phyloP scores from a whole-genome alignment of 306 rosid species.

The cucumber (Cucumis sativus) region DNA sequence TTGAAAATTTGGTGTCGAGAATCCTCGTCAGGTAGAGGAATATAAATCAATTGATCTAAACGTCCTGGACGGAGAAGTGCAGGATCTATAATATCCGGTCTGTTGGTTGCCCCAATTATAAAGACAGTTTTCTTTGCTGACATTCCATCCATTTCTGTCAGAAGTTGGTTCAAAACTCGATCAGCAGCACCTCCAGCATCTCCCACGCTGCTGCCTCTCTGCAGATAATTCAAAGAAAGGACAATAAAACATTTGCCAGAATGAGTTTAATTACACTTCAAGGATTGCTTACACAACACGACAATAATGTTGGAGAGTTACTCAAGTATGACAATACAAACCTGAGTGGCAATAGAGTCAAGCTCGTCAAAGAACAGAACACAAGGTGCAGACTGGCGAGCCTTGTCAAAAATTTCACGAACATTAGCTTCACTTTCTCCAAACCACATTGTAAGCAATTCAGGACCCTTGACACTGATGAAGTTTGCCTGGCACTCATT shows the following conservation, averaged over 20 bases:
- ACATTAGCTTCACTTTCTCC: conserved; percentile 27
- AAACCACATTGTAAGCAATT: conserved; percentile 21
- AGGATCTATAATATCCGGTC: conserved; percentile 38
- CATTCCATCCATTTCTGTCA: conserved; percentile 23
- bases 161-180: conserved; percentile 24
- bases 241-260: not conserved
- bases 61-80: conserved; percentile 43
- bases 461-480: conserved; percentile 27
- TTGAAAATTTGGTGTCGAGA: conserved; percentile 20
- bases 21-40: conserved; percentile 22
- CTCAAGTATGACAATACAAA: not conserved
- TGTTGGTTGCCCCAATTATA: conserved; percentile 29
- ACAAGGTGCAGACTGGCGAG: conserved; percentile 23
- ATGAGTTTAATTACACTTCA: not conserved
- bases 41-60: conserved; percentile 22
- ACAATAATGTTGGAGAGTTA: not conserved
- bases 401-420: conserved; percentile 23
- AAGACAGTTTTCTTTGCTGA: conserved; percentile 23
- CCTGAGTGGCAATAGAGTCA: conserved; percentile 25
- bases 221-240: not conserved
- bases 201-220: conserved; percentile 20
- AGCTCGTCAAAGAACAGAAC: conserved; percentile 25
- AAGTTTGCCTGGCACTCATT: conserved; percentile 31
- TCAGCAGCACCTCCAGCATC: conserved; percentile 27
- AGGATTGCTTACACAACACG: not conserved